Conservation (phyloP, 352 stramenopile genomes). For the Saprolegnia diclina region DNA sequence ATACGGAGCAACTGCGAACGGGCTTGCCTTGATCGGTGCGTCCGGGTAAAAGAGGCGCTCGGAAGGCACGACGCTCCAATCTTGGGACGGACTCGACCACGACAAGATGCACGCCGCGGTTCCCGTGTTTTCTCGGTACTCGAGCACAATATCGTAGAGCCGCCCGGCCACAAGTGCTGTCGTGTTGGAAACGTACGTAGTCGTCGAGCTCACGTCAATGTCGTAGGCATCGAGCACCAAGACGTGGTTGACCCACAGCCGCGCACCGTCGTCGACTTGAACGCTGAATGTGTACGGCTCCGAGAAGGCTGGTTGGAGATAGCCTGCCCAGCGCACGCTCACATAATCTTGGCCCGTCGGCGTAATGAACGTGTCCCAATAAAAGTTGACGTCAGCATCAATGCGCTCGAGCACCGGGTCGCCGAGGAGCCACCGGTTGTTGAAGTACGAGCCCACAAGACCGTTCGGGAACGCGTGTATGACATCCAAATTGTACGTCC, state of each 20-base stretch:
- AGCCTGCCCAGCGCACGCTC: conserved; percentile 91
- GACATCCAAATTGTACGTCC: conserved; percentile 83
- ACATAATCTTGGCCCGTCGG: conserved; percentile 91
- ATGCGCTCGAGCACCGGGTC: conserved; percentile 75
- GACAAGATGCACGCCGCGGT: conserved; percentile 73
- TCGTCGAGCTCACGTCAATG: conserved; percentile 24
- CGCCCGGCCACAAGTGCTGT: conserved; percentile 52
- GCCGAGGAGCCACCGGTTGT: conserved; percentile 93
- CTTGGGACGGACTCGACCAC: conserved; percentile 88
- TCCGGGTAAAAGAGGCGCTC: conserved; percentile 82
- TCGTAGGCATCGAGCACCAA: conserved; percentile 86
- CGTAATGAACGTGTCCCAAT: conserved; percentile 88
- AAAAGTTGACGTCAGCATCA: conserved; percentile 88
- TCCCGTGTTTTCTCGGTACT: conserved; percentile 91
- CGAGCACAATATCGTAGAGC: conserved; percentile 82
- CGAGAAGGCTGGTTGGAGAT: conserved; percentile 84
- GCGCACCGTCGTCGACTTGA: conserved; percentile 81
- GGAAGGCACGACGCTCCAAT: conserved; percentile 76
- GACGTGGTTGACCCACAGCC: conserved; percentile 80
- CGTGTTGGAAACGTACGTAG: conserved; percentile 26
- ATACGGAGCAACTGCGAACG: conserved; percentile 51
- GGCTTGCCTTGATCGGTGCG: conserved; percentile 48
- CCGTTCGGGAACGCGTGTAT: conserved; percentile 66
- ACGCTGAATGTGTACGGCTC: conserved; percentile 88
- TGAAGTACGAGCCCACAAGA: conserved; percentile 91